Base-by-base conservation (phyloP, 306 rosid species). In the Trifolium fragiferum region DNA sequence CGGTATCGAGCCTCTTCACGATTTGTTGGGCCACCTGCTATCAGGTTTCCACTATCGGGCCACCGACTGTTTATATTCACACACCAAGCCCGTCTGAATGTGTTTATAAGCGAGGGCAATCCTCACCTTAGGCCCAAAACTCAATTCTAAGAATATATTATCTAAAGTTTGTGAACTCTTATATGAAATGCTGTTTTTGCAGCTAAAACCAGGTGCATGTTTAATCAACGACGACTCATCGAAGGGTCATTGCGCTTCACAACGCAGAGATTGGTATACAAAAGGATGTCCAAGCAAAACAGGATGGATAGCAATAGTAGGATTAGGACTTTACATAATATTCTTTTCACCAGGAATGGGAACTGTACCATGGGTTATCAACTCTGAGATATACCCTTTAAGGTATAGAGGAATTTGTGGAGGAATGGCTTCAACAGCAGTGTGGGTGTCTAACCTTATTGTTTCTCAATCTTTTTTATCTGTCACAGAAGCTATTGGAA, bases 291-390 rank as follows among this genome's bases (percentile, higher is more conserved):
- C 94, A 1, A 89, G 91, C 82, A 83, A 87, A 57, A 15, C 0
- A 3, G 91, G 94, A 12, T 87, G 85, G 82, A 57, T 83, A 71
- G 91, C 94, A 15, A 73, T 89, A 2, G 0, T 63, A 14, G 88
- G 84, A 4, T 69, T 85, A 14, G 91, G 68, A 47, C 75, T 87
- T 7, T 89, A 89, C 70, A 89, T 85, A 68, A 54, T 87, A 13
- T 87, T 66, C 74, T 89, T 87, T 81, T 83, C 94, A 16, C 91
- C 89, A 2, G 90, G 94, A 4, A 87, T 85, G 94, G 94, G 88
- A 54, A 85, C 88, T 13, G 84, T 82, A 13, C 91, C 94, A 23
- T 89, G 94, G 94, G 86, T 87, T 70, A 80, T 89, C 7, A 87
- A 89, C 55, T 87, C 94, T 8, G 89, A 89, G 80, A 89, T 89